These are phyloP conservation scores for Drechslerella stenobrocha DNA, from an alignment of 2,329 filamentous ascomycete genomes.

Conservation along the genomic window DNA sequence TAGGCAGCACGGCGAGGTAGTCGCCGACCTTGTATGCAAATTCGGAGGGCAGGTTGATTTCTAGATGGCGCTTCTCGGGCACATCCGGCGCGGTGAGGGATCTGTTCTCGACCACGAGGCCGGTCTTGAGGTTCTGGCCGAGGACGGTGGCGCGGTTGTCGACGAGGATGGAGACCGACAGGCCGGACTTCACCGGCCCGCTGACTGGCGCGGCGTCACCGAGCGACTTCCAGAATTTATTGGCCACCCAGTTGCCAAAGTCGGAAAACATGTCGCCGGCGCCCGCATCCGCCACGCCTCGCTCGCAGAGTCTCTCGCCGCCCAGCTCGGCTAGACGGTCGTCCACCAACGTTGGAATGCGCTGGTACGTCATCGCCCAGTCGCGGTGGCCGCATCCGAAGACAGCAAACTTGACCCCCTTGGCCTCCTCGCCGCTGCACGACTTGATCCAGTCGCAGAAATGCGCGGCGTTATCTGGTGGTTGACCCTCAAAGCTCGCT, in stretches of 20 bases:
- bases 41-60: constrained; percentile 68
- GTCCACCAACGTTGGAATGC: constrained; percentile 68
- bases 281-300: constrained; percentile 65
- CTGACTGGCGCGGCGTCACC: constrained; percentile 53
- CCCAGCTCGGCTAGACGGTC: constrained; percentile 61
- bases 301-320: constrained; percentile 59
- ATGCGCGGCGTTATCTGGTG: constrained; percentile 70
- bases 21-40: constrained; percentile 72
- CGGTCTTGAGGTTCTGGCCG: constrained; percentile 67
- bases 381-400: constrained; percentile 68
- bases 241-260: constrained; percentile 70
- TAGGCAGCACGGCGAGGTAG: constrained; percentile 72
- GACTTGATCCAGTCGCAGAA: constrained; percentile 70
- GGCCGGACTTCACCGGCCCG: constrained; percentile 53
- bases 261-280: constrained; percentile 69
- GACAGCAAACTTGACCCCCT: constrained; percentile 67
- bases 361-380: constrained; percentile 68
- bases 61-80: constrained; percentile 67
- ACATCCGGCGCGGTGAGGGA: constrained; percentile 61
- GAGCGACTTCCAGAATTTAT: constrained; percentile 61
- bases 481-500: constrained; percentile 73
- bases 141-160: constrained; percentile 61
- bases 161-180: constrained; percentile 50
- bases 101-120: constrained; percentile 62
- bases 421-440: constrained; percentile 60